Evolutionary conservation across 257 asterid genomes (phyloP).

Genomic region (Solanum bukasovii): DNA sequence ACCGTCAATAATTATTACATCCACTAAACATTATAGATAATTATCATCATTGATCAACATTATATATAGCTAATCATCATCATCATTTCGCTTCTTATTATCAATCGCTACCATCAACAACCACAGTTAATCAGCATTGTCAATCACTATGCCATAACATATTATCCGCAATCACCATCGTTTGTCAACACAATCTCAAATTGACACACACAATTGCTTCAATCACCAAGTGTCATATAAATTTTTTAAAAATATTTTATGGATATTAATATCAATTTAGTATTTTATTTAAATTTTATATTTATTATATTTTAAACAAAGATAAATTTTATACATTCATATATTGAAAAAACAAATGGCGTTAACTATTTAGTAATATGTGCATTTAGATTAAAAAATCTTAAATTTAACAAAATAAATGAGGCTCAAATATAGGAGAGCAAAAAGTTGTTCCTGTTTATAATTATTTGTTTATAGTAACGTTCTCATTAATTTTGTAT

Average conservation of each 20-base stretch:
- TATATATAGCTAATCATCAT: background rate
- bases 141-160: no score
- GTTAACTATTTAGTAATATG: no score
- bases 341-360: background rate
- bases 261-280: background rate
- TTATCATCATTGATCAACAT: background rate
- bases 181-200: no score
- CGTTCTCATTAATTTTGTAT: background rate
- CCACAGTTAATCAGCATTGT: no score
- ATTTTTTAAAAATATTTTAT: no score
- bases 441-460: background rate
- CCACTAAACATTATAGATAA: no score
- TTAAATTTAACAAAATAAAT: no score
- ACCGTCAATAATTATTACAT: background rate
- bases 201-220: background rate
- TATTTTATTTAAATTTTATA: no score
- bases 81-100: background rate
- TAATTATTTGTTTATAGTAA: background rate
- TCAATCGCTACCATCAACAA: background rate
- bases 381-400: background rate
- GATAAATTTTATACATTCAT: no score
- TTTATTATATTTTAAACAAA: no score
- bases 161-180: no score
- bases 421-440: background rate
- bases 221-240: background rate